Conservation (phyloP, 805 yeast species). For the Teunomyces cretensis region DNA sequence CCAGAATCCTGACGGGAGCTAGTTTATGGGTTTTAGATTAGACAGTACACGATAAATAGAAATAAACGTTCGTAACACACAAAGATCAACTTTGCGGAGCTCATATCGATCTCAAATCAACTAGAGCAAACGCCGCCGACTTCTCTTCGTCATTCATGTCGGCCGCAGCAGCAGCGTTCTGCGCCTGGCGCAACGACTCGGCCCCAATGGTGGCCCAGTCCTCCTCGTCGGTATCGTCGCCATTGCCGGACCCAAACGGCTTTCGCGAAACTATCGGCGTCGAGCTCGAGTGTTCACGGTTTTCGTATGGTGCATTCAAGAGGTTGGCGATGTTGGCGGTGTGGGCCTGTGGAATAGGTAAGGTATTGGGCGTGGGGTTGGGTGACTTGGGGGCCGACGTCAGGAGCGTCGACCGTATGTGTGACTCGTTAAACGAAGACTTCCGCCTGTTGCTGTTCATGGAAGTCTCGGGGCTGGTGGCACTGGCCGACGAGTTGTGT, state of each 20-base stretch:
- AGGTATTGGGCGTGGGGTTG: slow-evolving; percentile 5
- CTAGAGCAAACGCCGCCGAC: slow-evolving; percentile 62
- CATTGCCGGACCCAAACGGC: slow-evolving; percentile 12
- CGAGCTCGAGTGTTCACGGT: slow-evolving; percentile 8
- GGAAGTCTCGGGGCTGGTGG: slow-evolving; percentile 10
- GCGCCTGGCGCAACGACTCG: slow-evolving; percentile 49
- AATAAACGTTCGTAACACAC: background rate
- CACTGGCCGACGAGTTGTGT: slow-evolving; percentile 7
- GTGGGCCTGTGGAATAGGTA: slow-evolving; percentile 7
- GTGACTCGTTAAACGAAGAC: slow-evolving; percentile 43
- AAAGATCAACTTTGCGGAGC: slow-evolving; percentile 1
- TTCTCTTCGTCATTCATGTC: slow-evolving; percentile 41
- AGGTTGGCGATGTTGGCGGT: slow-evolving; percentile 13
- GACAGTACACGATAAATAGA: background rate
- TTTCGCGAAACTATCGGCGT: slow-evolving; percentile 9
- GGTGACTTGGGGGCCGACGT: slow-evolving; percentile 16
- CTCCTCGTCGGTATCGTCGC: slow-evolving; percentile 90
- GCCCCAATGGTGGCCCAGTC: slow-evolving; percentile 96
- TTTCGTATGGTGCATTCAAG: slow-evolving; percentile 12
- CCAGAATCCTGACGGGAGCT: too few relatives aligned
- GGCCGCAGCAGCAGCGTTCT: slow-evolving; percentile 7
- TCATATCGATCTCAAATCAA: slow-evolving; percentile 42
- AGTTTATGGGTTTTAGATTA: too few relatives aligned
- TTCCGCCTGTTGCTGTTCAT: slow-evolving; percentile 25
- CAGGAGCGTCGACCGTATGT: slow-evolving; percentile 42